These are phyloP conservation scores for Fennellomyces sp. DNA, from an alignment of 371 early-diverging fungal species.

Conservation along the genomic window DNA sequence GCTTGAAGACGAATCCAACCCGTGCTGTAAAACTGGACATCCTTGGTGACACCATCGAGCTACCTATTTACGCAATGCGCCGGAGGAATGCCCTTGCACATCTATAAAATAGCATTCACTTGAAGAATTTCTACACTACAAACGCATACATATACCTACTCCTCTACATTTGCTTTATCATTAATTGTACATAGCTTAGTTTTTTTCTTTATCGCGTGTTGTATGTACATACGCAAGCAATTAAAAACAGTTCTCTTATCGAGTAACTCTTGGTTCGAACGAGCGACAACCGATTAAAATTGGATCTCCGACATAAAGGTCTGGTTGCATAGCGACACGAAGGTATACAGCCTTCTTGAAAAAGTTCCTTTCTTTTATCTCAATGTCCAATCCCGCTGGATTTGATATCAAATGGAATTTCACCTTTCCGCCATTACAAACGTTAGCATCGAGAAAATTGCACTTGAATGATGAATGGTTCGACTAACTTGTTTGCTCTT, in stretches of 20 bases:
- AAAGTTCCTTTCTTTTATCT: background rate
- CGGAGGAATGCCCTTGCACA: constrained; percentile 18
- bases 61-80: constrained; percentile 18
- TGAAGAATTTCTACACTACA: background rate
- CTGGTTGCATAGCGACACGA: background rate
- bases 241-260: background rate
- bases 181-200: constrained; percentile 1
- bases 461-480: too few relatives aligned
- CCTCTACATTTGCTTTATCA: background rate
- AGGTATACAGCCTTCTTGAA: background rate
- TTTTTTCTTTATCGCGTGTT: background rate
- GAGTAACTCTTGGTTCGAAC: too few relatives aligned
- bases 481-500: too few relatives aligned
- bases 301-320: background rate
- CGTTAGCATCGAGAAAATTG: constrained; percentile 4
- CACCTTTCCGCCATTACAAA: background rate
- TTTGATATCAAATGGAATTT: constrained; percentile 10
- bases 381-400: constrained; percentile 12
- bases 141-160: background rate
- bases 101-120: background rate
- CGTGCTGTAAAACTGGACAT: constrained; percentile 9
- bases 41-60: constrained; percentile 15
- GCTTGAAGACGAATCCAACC: constrained; percentile 12
- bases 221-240: background rate
- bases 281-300: background rate